Evolutionary conservation across 305 asterid species (phyloP).

Genomic region (Fraxinus dipetala): DNA sequence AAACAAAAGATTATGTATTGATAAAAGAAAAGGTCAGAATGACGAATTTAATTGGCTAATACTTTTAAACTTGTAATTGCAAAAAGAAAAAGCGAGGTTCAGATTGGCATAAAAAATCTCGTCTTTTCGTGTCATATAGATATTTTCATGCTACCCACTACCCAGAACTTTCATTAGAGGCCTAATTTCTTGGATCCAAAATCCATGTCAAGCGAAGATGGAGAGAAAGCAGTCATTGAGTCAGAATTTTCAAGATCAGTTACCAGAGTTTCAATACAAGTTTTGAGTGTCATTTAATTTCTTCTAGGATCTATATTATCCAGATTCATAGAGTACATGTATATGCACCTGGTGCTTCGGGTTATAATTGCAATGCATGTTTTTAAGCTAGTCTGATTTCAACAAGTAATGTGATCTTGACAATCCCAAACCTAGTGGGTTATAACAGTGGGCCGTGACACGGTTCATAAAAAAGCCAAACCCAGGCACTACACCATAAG

Average conservation of each 20-base stretch:
- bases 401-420: background rate
- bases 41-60: background rate
- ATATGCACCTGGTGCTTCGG: background rate
- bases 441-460: background rate
- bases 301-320: background rate
- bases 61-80: background rate
- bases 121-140: background rate
- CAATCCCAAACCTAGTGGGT: background rate
- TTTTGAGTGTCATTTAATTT: background rate
- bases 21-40: constrained; percentile 24
- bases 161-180: background rate
- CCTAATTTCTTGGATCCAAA: background rate
- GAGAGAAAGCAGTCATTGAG: background rate
- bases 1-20: constrained; percentile 27
- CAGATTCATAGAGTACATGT: background rate
- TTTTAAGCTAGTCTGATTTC: background rate
- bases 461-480: background rate
- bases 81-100: background rate
- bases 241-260: background rate
- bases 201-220: background rate
- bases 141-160: background rate
- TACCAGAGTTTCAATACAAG: background rate
- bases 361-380: background rate
- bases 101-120: background rate
- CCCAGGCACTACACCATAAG: background rate